phyloP scores from a whole-genome alignment of 2,329 filamentous ascomycete genomes.

The Microsporum canis region DNA sequence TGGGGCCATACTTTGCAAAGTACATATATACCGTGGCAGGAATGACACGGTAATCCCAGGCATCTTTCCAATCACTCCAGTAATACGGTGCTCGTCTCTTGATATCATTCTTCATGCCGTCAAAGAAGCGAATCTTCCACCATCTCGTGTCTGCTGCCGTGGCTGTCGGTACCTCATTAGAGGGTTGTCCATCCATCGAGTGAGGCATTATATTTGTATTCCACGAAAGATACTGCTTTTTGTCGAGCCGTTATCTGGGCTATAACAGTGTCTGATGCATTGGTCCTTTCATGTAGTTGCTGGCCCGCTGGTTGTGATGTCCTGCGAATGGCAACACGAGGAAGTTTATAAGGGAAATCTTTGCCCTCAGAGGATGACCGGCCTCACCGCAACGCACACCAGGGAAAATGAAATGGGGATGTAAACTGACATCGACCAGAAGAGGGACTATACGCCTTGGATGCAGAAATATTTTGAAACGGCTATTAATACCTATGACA shows the following conservation, averaged over 20 bases:
- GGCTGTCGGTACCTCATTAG: constrained; percentile 11
- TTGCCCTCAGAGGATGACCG: not conserved
- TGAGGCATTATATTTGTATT: not conserved
- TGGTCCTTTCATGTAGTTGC: not conserved
- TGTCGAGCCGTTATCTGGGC: not conserved
- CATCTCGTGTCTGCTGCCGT: constrained; percentile 37
- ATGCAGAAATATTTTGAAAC: too few species aligned
- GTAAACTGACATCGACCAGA: too few species aligned
- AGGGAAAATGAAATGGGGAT: not conserved
- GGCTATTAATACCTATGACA: too few species aligned
- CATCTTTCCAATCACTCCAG: constrained; percentile 70
- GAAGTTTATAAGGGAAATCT: not conserved
- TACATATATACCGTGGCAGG: constrained; percentile 89
- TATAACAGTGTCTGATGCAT: not conserved
- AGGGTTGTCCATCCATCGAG: not conserved
- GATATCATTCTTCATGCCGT: constrained; percentile 69
- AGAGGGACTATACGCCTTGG: too few species aligned
- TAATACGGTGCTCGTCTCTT: constrained; percentile 66
- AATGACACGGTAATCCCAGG: constrained; percentile 81
- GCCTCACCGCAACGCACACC: not conserved
- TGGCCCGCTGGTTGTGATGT: not conserved
- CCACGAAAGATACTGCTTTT: not conserved
- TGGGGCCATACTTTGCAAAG: constrained; percentile 64
- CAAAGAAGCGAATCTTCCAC: constrained; percentile 67
- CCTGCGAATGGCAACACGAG: not conserved